These are phyloP conservation scores for Sphagnum magellanicum DNA, from an alignment of 228 moss, liverwort and hornwort species.

Conservation along the genomic window DNA sequence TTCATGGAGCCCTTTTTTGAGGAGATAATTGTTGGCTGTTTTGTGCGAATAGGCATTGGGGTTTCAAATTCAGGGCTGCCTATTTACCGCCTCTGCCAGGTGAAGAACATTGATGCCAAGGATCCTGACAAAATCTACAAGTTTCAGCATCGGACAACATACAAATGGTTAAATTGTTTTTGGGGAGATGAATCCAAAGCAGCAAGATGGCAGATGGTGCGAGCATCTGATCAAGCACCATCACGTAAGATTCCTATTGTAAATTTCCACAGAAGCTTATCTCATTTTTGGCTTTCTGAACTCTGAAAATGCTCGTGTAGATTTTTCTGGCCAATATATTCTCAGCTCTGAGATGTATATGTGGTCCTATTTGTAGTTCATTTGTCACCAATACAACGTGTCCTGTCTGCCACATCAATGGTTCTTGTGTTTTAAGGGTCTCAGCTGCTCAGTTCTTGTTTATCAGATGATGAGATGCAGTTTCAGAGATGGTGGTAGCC, in stretches of 20 bases:
- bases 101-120: constrained; percentile 87
- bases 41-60: constrained; percentile 92
- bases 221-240: constrained; percentile 93
- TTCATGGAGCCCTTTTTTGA: constrained; percentile 99
- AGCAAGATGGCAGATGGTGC: constrained; percentile 98
- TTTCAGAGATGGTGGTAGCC: too few species aligned
- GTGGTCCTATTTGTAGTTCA: too few species aligned
- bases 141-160: constrained; percentile 90
- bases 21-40: constrained; percentile 62
- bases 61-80: constrained; percentile 61
- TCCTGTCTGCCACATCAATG: too few species aligned
- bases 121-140: constrained; percentile 91
- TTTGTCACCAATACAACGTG: too few species aligned
- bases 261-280: too few species aligned
- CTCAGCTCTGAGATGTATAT: too few species aligned
- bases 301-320: too few species aligned
- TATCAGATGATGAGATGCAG: too few species aligned
- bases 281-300: too few species aligned
- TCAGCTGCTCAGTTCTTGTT: too few species aligned
- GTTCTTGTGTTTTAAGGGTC: too few species aligned
- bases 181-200: constrained; percentile 77
- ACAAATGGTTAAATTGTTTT: constrained; percentile 75
- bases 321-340: too few species aligned
- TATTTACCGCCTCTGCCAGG: constrained; percentile 88
- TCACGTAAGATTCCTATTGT: constrained; percentile 19